Evolutionary conservation across 2,329 filamentous ascomycete species (phyloP).

Genomic region (Monilinia laxa): DNA sequence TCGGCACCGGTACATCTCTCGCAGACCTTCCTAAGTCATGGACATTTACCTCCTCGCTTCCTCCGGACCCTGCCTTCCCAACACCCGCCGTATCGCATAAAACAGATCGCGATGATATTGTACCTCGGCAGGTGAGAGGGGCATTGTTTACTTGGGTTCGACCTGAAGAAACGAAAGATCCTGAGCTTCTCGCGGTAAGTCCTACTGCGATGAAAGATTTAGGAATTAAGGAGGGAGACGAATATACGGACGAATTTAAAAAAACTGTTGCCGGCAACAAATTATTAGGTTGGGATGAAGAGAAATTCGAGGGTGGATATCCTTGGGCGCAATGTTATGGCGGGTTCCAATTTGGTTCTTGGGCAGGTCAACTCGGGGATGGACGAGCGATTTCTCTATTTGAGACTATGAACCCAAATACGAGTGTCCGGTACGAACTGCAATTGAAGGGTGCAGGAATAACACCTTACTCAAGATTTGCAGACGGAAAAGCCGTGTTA

Average conservation of each 20-base stretch:
- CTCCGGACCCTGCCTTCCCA: slow-evolving; percentile 74
- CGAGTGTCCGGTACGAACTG: slow-evolving; percentile 77
- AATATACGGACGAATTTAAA: slow-evolving; percentile 70
- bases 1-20: slow-evolving; percentile 42
- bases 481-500: slow-evolving; percentile 91
- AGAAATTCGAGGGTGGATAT: slow-evolving; percentile 69
- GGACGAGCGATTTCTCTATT: slow-evolving; percentile 93
- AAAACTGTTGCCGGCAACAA: slow-evolving; percentile 79
- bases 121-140: slow-evolving; percentile 78
- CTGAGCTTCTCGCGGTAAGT: slow-evolving; percentile 81
- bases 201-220: slow-evolving; percentile 75
- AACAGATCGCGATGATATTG: slow-evolving; percentile 72
- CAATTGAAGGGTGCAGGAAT: slow-evolving; percentile 92
- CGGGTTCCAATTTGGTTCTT: slow-evolving; percentile 76
- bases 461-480: slow-evolving; percentile 94
- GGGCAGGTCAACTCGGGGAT: slow-evolving; percentile 95
- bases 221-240: slow-evolving; percentile 69
- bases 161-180: slow-evolving; percentile 68
- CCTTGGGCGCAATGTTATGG: slow-evolving; percentile 99
- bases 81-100: slow-evolving; percentile 80
- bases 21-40: slow-evolving; percentile 63
- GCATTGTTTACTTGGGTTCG: slow-evolving; percentile 90
- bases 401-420: slow-evolving; percentile 74
- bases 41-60: slow-evolving; percentile 65
- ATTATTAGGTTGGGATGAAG: slow-evolving; percentile 74